Base-by-base conservation (phyloP, 345 rosid species). In the Sisymbrium altissimum region DNA sequence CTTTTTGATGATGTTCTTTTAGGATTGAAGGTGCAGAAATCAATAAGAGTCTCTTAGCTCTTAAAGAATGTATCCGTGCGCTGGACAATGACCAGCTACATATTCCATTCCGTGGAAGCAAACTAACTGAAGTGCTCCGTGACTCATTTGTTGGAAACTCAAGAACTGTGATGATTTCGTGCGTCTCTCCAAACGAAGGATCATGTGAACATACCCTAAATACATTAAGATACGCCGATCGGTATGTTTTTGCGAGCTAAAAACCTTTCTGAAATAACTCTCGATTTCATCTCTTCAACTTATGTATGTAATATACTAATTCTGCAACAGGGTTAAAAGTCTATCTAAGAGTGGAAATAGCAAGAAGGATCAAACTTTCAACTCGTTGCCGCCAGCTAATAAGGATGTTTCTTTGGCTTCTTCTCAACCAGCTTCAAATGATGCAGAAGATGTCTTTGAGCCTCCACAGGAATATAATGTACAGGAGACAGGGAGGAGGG, bases 11-110 rank as follows among this genome's bases (percentile, higher is more conserved):
- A 19, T 75, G 15, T 50, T 52, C 35, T 33, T 41, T 23, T 74
- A 94, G 96, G 85, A 89, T 93, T 78, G 98, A 93, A 84, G 97
- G 97, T 56, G 97, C 93, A 36, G 96, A 93, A 77, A 93, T 93
- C 60, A 93, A 93, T 60, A 90, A 93, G 92, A 93, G 98, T 68
- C 97, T 93, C 33, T 79, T 91, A 86, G 96, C 98, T 83, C 94
- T 93, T 43, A 93, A 91, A 83, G 98, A 93, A 78, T 93, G 97
- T 81, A 93, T 93, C 70, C 97, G 98, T 73, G 96, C 98, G 53
- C 76, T 93, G 52, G 98, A 93, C 83, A 93, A 88, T 80, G 98
- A 93, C 73, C 98, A 93, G 87, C 80, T 90, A 79, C 98, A 93
- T 75, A 93, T 90, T 77, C 98, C 98, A 59, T 93, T 93, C 76